phyloP scores from a whole-genome alignment of 768 basidiomycete species.

The Boletus tylopilopsis region DNA sequence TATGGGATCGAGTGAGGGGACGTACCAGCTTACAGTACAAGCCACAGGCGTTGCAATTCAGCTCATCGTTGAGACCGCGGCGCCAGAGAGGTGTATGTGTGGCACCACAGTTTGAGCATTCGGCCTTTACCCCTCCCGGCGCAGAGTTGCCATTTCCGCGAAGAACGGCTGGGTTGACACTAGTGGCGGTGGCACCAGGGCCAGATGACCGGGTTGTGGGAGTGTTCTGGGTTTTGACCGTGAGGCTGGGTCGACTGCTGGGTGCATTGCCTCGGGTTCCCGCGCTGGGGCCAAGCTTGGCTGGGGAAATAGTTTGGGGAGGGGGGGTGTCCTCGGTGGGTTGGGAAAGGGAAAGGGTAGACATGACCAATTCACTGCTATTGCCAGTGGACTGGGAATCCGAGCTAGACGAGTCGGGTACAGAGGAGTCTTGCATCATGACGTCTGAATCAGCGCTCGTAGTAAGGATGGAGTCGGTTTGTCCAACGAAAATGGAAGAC shows the following conservation, averaged over 20 bases:
- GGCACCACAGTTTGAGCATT: conserved; percentile 85
- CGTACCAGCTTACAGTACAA: conserved; percentile 81
- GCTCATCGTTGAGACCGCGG: conserved; percentile 79
- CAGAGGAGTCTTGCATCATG: conserved; percentile 27
- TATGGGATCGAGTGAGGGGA: conserved; percentile 8
- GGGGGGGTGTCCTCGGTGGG: conserved; percentile 37
- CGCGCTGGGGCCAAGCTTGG: conserved; percentile 54
- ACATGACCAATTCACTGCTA: conserved; percentile 1
- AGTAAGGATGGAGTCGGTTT: conserved; percentile 3
- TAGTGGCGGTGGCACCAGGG: conserved; percentile 64
- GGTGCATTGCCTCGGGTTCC: conserved; percentile 45
- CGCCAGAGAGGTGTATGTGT: conserved; percentile 89
- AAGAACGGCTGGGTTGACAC: conserved; percentile 44
- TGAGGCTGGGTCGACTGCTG: conserved; percentile 52
- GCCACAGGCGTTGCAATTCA: conserved; percentile 88
- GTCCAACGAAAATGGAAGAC: conserved; percentile 1
- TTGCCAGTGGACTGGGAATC: conserved; percentile 8
- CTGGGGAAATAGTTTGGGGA: conserved; percentile 55
- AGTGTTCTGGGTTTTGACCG: conserved; percentile 51
- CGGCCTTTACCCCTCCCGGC: conserved; percentile 66
- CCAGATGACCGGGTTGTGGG: conserved; percentile 51
- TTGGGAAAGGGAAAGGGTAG: conserved; percentile 35
- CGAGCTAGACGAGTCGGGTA: conserved; percentile 7
- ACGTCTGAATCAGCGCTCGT: conserved; percentile 24
- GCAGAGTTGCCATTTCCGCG: conserved; percentile 35